Base-by-base conservation (phyloP, 768 basidiomycete genomes). In the Hortiboletus flavorubellus region DNA sequence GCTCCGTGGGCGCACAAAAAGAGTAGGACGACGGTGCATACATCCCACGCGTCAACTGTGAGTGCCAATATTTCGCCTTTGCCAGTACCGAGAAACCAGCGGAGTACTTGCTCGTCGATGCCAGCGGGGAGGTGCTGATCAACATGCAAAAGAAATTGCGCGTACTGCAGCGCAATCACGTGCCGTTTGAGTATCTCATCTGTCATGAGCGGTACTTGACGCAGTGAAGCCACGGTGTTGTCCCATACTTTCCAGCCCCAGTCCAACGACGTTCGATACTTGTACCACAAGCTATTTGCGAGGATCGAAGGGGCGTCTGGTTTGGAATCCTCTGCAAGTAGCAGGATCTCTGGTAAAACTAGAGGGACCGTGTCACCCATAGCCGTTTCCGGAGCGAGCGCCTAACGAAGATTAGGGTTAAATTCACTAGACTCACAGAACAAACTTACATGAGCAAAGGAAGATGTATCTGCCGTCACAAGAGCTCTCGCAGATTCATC, bases 241-340 rank as follows among this genome's bases (percentile, higher is more conserved):
- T 91, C 89, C 90, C 90, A 92, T 18, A 87, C 86, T 61, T 85
- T 87, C 83, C 83, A 87, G 2, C 81, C 89, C 89, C 90, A 91
- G 61, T 89, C 81, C 14, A 70, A 63, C 0, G 88, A 81, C 15
- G 81, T 82, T 41, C 87, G 83, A 61, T 91, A 91, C 65, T 89
- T 87, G 69, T 89, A 87, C 91, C 91, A 93, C 14, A 93, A 74
- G 44, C 80, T 80, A 60, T 87, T 87, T 0, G 89, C 90, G 21
- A 93, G 81, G 45, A 80, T 78, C 1, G 84, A 84, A 2, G 87
- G 80, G 6, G 84, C 87, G 54, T 86, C 83, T 0, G 74, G 73
- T 47, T 79, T 77, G 3, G 76, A 70, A 63, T 89, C 82, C 10
- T 76, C 80, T 5, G 81, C 80, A n/a, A 91, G 78, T 8, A 83